Conservation (phyloP, 495 filamentous ascomycete species). For the Saxophila tyrrhenica region DNA sequence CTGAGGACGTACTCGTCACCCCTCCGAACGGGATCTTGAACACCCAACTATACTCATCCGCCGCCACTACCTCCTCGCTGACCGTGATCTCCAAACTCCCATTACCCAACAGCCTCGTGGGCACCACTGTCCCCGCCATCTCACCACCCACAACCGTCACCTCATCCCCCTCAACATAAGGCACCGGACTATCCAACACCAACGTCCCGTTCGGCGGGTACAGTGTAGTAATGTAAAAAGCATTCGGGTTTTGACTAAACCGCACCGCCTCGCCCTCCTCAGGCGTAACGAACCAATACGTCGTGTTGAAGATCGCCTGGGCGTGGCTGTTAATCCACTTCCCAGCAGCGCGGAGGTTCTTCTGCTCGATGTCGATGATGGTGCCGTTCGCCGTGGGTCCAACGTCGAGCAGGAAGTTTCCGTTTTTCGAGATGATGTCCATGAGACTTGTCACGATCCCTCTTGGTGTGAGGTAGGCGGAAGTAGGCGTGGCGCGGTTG, state of each 20-base stretch:
- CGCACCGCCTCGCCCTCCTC: constrained; percentile 36
- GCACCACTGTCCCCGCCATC: constrained; percentile 28
- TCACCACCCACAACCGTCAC: constrained; percentile 38
- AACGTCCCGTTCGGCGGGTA: constrained; percentile 34
- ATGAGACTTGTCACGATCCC: constrained; percentile 36
- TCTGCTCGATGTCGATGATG: constrained; percentile 38
- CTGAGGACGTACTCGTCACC: too few species aligned
- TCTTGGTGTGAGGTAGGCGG: constrained; percentile 41
- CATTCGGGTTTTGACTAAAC: constrained; percentile 41
- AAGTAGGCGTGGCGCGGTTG: constrained; percentile 38
- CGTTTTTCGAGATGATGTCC: constrained; percentile 46
- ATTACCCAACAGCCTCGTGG: constrained; percentile 21
- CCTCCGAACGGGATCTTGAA: constrained; percentile 35
- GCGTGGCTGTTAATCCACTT: constrained; percentile 40
- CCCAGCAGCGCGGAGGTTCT: constrained; percentile 38
- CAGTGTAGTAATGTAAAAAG: constrained; percentile 42
- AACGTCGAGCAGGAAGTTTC: constrained; percentile 45
- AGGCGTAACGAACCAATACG: constrained; percentile 45
- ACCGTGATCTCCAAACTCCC: constrained; percentile 25
- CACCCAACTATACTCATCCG: constrained; percentile 40
- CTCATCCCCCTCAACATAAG: constrained; percentile 33
- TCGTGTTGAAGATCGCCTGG: constrained; percentile 45
- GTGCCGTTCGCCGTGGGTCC: constrained; percentile 43
- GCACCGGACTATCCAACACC: constrained; percentile 34
- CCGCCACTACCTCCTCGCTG: constrained; percentile 24